Evolutionary conservation across 176 grass and related monocot species (phyloP).

Genomic region (Leersia perrieri): DNA sequence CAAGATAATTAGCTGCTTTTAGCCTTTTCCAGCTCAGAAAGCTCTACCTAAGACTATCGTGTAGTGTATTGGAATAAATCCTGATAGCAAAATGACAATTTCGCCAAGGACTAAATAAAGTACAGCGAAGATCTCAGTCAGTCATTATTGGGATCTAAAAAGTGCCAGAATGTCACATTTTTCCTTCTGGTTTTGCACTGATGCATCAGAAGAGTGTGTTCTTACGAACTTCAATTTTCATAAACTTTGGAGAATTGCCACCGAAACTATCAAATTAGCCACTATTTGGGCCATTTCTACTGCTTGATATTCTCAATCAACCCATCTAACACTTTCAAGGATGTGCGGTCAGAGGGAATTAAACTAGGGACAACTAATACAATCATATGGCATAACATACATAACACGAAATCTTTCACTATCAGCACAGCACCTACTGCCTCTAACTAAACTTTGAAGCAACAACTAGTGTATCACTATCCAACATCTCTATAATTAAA

Average conservation of each 20-base stretch:
- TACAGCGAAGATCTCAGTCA: neutral
- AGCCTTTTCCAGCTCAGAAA: neutral
- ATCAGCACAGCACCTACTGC: slow-evolving; percentile 10
- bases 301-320: neutral
- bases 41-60: neutral
- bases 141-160: neutral
- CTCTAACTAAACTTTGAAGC: slow-evolving; percentile 35
- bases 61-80: neutral
- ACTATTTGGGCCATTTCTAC: neutral
- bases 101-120: neutral
- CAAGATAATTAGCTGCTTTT: neutral
- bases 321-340: neutral
- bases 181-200: neutral
- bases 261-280: too few species aligned
- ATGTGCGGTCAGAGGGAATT: neutral
- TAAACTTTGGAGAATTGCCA: too few species aligned
- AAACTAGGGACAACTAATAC: neutral
- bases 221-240: too few species aligned
- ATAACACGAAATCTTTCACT: neutral
- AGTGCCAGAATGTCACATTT: neutral
- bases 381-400: neutral
- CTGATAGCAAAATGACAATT: neutral
- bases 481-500: slow-evolving; percentile 11
- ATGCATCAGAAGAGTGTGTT: too few species aligned
- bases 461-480: slow-evolving; percentile 29